phyloP scores from a whole-genome alignment of 805 yeast species.

The Isabelozyma pseudorhagii region DNA sequence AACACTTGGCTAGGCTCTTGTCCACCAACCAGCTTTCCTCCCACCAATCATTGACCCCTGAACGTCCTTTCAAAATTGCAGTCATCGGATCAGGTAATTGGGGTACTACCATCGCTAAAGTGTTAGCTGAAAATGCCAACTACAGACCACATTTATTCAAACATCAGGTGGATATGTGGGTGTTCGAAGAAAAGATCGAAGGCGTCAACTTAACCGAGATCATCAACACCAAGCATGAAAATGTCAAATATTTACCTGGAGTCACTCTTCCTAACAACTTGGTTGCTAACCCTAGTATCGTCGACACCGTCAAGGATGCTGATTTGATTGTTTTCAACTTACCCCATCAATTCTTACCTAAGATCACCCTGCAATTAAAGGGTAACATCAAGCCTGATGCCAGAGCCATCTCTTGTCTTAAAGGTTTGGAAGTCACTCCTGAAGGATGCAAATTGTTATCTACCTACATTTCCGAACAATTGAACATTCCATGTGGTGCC shows the following conservation, averaged over 20 bases:
- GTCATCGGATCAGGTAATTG: slow-evolving; percentile 47
- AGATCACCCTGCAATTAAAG: slow-evolving; percentile 34
- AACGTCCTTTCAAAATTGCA: slow-evolving; percentile 32
- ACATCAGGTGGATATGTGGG: slow-evolving; percentile 44
- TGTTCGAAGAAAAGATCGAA: slow-evolving; percentile 38
- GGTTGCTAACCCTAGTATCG: slow-evolving; percentile 38
- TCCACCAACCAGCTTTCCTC: slow-evolving; percentile 8
- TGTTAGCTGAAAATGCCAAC: slow-evolving; percentile 41
- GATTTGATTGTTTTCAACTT: slow-evolving; percentile 44
- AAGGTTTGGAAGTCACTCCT: slow-evolving; percentile 44
- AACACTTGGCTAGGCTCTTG: slow-evolving; percentile 13
- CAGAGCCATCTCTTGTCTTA: slow-evolving; percentile 44
- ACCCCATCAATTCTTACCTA: slow-evolving; percentile 45
- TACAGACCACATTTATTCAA: slow-evolving; percentile 37
- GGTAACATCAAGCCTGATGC: slow-evolving; percentile 36
- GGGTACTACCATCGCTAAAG: slow-evolving; percentile 48
- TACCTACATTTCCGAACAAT: slow-evolving; percentile 39
- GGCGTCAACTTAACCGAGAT: slow-evolving; percentile 42
- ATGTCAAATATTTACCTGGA: slow-evolving; percentile 43
- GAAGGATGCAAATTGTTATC: slow-evolving; percentile 44
- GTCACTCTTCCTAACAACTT: slow-evolving; percentile 40
- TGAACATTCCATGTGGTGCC: slow-evolving; percentile 44
- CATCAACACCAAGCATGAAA: slow-evolving; percentile 41
- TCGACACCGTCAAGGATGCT: slow-evolving; percentile 36
- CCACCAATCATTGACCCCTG: slow-evolving; percentile 3